phyloP scores from a whole-genome alignment of 2,329 filamentous ascomycete species.

The Pyrenochaeta sp. region DNA sequence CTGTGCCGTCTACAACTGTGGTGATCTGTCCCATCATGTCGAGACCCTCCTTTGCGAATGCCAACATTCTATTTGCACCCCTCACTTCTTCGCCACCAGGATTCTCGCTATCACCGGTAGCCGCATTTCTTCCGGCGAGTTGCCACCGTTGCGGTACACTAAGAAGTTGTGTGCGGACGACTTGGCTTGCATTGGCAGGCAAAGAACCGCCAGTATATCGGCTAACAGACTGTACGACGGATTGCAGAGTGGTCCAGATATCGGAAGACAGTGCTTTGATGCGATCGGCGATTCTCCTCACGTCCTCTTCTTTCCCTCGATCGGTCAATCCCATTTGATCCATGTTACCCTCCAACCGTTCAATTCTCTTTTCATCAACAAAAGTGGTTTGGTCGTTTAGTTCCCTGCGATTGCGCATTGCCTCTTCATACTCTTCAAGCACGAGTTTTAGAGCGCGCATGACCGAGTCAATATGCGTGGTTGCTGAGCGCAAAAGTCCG shows the following conservation, averaged over 20 bases:
- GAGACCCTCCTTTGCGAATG: slow-evolving; percentile 86
- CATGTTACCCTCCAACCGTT: slow-evolving; percentile 21
- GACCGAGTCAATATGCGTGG: slow-evolving; percentile 78
- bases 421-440: slow-evolving; percentile 79
- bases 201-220: slow-evolving; percentile 90
- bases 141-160: slow-evolving; percentile 85
- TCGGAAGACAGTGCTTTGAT: slow-evolving; percentile 68
- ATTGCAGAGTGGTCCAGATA: slow-evolving; percentile 67
- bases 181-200: slow-evolving; percentile 82
- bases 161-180: slow-evolving; percentile 84
- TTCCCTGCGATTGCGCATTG: slow-evolving; percentile 41
- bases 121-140: slow-evolving; percentile 66
- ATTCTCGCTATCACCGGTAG: slow-evolving; percentile 6
- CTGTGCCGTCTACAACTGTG: slow-evolving; percentile 84
- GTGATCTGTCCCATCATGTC: slow-evolving; percentile 96
- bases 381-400: slow-evolving; percentile 28
- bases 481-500: slow-evolving; percentile 79
- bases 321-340: slow-evolving; percentile 23
- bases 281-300: slow-evolving; percentile 74
- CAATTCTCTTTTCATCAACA: slow-evolving; percentile 15
- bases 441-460: slow-evolving; percentile 77
- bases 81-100: slow-evolving; percentile 54
- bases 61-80: slow-evolving; percentile 77
- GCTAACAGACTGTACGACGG: slow-evolving; percentile 83
- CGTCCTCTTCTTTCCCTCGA: slow-evolving; percentile 46